Conservation (phyloP, 306 rosid genomes). For the Quercus wislizeni region DNA sequence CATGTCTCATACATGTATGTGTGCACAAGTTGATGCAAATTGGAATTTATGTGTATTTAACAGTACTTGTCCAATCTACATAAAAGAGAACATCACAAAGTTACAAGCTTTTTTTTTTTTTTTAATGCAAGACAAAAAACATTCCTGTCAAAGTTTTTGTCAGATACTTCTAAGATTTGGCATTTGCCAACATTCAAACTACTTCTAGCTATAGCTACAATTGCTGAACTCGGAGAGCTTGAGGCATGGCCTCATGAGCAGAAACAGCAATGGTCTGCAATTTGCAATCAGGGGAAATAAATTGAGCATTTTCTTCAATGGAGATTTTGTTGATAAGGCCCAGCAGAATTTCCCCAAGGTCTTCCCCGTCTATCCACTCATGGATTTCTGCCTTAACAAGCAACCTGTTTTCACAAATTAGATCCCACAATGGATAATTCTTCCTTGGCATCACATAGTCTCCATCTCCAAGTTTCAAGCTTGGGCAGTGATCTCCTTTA, state of each 20-base stretch:
- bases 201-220: not conserved
- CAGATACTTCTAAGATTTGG: not conserved
- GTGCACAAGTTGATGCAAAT: no score
- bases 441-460: conserved; percentile 67
- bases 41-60: no score
- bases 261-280: conserved; percentile 29
- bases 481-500: conserved; percentile 60
- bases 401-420: conserved; percentile 44
- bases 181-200: not conserved
- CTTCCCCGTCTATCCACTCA: conserved; percentile 56
- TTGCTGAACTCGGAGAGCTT: conserved; percentile 42
- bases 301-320: conserved; percentile 19
- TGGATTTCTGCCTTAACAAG: conserved; percentile 54
- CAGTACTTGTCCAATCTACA: not conserved
- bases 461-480: conserved; percentile 44
- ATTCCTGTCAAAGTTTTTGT: not conserved
- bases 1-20: no score
- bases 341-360: conserved; percentile 28
- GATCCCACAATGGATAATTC: conserved; percentile 58
- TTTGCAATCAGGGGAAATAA: conserved; percentile 52
- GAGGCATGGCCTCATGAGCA: conserved; percentile 38
- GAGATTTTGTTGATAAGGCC: conserved; percentile 33
- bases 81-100: not conserved
- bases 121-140: not conserved
- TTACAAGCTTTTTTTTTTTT: not conserved